phyloP scores from a whole-genome alignment of 2,329 filamentous ascomycete species.

The Trichophaea hybrida region DNA sequence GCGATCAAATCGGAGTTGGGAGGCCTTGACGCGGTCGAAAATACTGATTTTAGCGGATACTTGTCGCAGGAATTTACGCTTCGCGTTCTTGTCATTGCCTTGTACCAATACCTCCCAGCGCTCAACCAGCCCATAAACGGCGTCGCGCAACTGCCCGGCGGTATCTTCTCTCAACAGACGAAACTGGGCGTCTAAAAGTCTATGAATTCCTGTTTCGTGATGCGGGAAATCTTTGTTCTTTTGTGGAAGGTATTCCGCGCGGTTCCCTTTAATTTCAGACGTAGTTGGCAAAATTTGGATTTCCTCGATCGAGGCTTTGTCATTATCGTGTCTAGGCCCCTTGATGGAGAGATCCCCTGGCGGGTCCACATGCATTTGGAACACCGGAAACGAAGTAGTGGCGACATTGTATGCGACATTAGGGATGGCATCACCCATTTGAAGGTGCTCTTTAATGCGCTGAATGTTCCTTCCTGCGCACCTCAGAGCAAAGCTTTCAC shows the following conservation, averaged over 20 bases:
- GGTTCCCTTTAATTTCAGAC: slow-evolving; percentile 27
- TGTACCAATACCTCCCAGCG: slow-evolving; percentile 20
- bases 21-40: slow-evolving; percentile 18
- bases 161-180: slow-evolving; percentile 28
- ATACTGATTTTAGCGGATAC: slow-evolving; percentile 16
- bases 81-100: slow-evolving; percentile 12
- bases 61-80: slow-evolving; percentile 15
- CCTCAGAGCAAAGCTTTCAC: slow-evolving; percentile 13
- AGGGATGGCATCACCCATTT: slow-evolving; percentile 25
- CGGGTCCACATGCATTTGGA: slow-evolving; percentile 18
- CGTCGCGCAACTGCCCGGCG: slow-evolving; percentile 26
- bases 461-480: slow-evolving; percentile 16
- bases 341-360: slow-evolving; percentile 25
- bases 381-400: neutral
- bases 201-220: slow-evolving; percentile 27
- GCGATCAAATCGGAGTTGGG: slow-evolving; percentile 18
- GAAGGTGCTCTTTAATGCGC: slow-evolving; percentile 24
- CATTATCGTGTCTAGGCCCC: slow-evolving; percentile 28
- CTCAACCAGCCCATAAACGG: slow-evolving; percentile 26
- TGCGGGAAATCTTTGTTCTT: slow-evolving; percentile 20
- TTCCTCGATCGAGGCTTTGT: slow-evolving; percentile 27
- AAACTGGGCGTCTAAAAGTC: slow-evolving; percentile 29
- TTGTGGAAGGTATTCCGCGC: slow-evolving; percentile 22
- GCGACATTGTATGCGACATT: slow-evolving; percentile 1
- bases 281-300: slow-evolving; percentile 30